These are phyloP conservation scores for Vaccinium myrtillus DNA, from an alignment of 148 eudicot genomes.

Conservation along the genomic window DNA sequence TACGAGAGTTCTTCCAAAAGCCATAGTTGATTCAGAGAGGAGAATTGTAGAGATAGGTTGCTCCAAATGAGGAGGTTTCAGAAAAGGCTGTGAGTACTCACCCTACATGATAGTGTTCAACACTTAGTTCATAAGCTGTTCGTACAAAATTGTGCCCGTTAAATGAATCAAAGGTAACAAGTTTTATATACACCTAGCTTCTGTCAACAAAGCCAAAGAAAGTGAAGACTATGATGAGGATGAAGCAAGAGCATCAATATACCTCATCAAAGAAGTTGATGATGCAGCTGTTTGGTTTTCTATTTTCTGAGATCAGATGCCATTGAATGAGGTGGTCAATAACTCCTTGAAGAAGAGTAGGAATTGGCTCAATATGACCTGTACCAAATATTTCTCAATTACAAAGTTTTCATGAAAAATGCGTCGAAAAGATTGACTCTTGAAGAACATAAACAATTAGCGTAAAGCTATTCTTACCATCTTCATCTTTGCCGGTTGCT, in stretches of 20 bases:
- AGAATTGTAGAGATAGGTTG: conserved; percentile 74
- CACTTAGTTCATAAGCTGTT: not conserved
- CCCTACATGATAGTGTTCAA: conserved; percentile 42
- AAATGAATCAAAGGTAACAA: not conserved
- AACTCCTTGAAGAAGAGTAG: conserved; percentile 68
- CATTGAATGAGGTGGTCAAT: conserved; percentile 80
- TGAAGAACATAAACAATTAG: not conserved
- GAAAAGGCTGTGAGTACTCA: conserved; percentile 87
- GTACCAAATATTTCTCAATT: conserved; percentile 25
- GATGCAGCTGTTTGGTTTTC: conserved; percentile 86
- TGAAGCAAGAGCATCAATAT: conserved; percentile 13
- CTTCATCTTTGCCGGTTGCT: conserved; percentile 35
- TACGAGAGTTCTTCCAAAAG: conserved; percentile 76
- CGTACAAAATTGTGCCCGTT: not conserved
- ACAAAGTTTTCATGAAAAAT: not conserved
- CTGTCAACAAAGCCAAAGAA: not conserved
- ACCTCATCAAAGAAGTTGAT: conserved; percentile 96
- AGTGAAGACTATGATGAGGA: not conserved
- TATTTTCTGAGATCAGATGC: conserved; percentile 72
- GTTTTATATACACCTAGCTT: not conserved
- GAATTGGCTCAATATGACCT: conserved; percentile 84
- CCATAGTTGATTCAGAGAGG: conserved; percentile 80
- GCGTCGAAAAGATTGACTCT: not conserved
- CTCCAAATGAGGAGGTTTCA: conserved; percentile 95
- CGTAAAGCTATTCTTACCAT: conserved; percentile 41